phyloP scores from a whole-genome alignment of 2,329 filamentous ascomycete genomes.

The Phymatotrichopsis omnivora region DNA sequence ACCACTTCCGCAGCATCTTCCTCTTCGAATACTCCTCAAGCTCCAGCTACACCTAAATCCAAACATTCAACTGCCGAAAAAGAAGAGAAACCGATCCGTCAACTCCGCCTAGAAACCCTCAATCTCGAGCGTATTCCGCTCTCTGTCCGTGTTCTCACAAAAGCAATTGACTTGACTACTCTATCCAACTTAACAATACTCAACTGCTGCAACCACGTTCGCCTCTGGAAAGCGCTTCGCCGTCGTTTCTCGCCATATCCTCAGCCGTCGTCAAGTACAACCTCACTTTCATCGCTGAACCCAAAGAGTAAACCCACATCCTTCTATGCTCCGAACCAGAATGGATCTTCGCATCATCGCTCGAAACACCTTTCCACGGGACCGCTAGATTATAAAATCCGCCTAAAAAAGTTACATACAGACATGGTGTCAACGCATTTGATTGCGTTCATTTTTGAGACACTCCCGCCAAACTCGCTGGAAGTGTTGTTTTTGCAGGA shows the following conservation, averaged over 20 bases:
- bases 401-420: constrained; percentile 63
- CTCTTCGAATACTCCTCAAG: constrained; percentile 17
- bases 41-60: constrained; percentile 13
- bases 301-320: constrained; percentile 23
- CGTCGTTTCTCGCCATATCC: constrained; percentile 43
- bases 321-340: constrained; percentile 3
- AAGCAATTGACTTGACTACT: constrained; percentile 63
- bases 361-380: constrained; percentile 13
- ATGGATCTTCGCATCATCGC: constrained; percentile 15
- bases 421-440: constrained; percentile 60
- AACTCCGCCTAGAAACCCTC: constrained; percentile 57
- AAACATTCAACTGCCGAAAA: constrained; percentile 6
- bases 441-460: constrained; percentile 65
- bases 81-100: constrained; percentile 25
- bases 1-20: constrained; percentile 14
- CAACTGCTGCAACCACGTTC: constrained; percentile 61
- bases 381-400: constrained; percentile 48
- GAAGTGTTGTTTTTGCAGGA: constrained; percentile 72
- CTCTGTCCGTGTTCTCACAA: constrained; percentile 55
- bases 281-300: constrained; percentile 33
- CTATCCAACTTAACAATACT: constrained; percentile 64
- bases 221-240: constrained; percentile 62
- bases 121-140: constrained; percentile 66
- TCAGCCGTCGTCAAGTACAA: constrained; percentile 31
- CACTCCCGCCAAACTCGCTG: constrained; percentile 66